Evolutionary conservation across 1,139 yeast species (phyloP), one percentile per base, ranked within the genome.

Genomic region (Lodderomyces orthopsilosis): DNA sequence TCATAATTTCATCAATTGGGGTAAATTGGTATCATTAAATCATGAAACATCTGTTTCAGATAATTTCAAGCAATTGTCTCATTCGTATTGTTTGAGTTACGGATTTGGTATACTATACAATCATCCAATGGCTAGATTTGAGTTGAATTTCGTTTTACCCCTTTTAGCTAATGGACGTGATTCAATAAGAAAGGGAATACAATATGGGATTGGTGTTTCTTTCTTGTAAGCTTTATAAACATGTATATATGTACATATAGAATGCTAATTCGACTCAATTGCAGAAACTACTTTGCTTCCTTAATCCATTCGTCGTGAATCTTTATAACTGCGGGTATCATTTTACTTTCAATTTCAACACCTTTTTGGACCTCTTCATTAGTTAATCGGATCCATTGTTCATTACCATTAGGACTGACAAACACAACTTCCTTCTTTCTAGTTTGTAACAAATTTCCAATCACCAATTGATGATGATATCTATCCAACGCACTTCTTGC

Each of bases 51-150:
- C 38, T 46, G 57, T 37, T 49, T 54, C 13, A 42, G 48, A 55
- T 12, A 56, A 62, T 15, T 10, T 67, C 1, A 51, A 52, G n/a
- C 51, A 58, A 3, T 51, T 79, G 28, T 37, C 51, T 3, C 47
- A 52, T 10, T 67, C 69, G 40, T 57, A 63, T 40, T 79, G 89
- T 2, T 60, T 80, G 0, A 75, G 91, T 27, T 65, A 71, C 34
- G 97, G 97, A 1, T 50, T 83, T 44, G 98, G 98, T 1, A 51
- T 93, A 3, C 74, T 88, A 15, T 89, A 85, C 59, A 82, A 83
- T 50, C 96, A 90, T 58, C 95, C 96, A 1, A 79, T 81, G 63
- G 98, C 98, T 0, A 74, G 98, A 50, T 86, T 93, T 57, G 98
- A 93, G 63, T 75, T 93, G 52, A 91, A 90, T 60, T 83, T 91